Conservation (phyloP, 139 green algal genomes). For the Micractinium sp. region DNA sequence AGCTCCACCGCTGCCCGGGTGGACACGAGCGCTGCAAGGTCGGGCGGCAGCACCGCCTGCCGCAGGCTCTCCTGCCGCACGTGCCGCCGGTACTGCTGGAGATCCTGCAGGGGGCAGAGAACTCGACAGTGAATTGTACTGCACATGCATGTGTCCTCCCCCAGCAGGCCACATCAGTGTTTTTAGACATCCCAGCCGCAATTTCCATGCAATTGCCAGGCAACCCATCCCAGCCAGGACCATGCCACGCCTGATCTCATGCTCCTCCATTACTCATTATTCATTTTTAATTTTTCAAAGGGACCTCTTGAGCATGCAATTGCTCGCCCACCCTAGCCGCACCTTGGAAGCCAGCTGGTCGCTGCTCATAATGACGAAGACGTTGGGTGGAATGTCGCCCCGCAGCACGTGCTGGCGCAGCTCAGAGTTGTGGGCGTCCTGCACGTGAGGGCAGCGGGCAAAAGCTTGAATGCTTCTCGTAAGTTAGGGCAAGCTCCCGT, state of each 20-base stretch:
- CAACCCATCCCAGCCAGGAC: too few relatives aligned
- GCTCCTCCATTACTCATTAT: too few relatives aligned
- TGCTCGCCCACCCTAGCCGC: background rate
- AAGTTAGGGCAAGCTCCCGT: too few relatives aligned
- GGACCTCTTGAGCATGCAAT: background rate
- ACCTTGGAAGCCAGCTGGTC: constrained; percentile 65
- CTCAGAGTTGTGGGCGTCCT: constrained; percentile 40
- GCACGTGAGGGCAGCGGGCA: background rate
- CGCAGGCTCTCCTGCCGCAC: constrained; percentile 20
- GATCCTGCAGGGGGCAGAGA: background rate
- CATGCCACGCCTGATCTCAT: too few relatives aligned
- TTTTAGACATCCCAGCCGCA: too few relatives aligned
- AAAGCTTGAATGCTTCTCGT: too few relatives aligned
- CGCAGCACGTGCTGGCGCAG: constrained; percentile 44
- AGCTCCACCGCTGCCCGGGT: background rate
- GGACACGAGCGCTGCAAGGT: background rate
- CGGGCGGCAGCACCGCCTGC: constrained; percentile 17
- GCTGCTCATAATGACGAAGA: constrained; percentile 54
- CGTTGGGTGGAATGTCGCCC: constrained; percentile 31
- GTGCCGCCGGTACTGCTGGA: background rate
- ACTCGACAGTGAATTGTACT: background rate
- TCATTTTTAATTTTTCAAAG: too few relatives aligned
- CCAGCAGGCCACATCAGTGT: background rate
- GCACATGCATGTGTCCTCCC: too few relatives aligned
- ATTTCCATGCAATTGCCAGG: too few relatives aligned